Evolutionary conservation across 345 rosid species (phyloP).

Genomic region (Brassica cretica): DNA sequence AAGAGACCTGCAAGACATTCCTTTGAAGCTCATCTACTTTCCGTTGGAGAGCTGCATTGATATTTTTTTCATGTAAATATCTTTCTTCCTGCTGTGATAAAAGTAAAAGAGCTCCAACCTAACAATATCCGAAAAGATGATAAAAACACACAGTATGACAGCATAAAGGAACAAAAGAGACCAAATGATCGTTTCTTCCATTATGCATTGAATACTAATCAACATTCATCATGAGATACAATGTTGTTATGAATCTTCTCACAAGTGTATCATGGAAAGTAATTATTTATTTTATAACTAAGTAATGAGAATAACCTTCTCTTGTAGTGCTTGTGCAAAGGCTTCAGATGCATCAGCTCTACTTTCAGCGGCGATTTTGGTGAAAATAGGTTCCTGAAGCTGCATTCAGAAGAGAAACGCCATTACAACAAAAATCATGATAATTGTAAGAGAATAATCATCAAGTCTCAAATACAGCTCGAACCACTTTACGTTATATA

Average conservation of each 20-base stretch:
- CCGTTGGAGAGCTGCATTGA: slow-evolving; percentile 75
- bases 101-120: slow-evolving; percentile 84
- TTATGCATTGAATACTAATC: slow-evolving; percentile 5
- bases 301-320: slow-evolving; percentile 55
- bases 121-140: slow-evolving; percentile 30
- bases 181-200: slow-evolving; percentile 5
- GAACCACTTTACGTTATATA: slow-evolving; percentile 8
- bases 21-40: slow-evolving; percentile 89
- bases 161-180: not conserved
- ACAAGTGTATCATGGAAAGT: slow-evolving; percentile 7
- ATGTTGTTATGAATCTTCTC: not conserved
- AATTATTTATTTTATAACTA: slow-evolving; percentile 9
- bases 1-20: slow-evolving; percentile 74
- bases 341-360: slow-evolving; percentile 51
- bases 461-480: slow-evolving; percentile 9
- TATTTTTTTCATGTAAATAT: slow-evolving; percentile 86
- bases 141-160: slow-evolving; percentile 12
- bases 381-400: slow-evolving; percentile 39
- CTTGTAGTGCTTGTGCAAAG: slow-evolving; percentile 80
- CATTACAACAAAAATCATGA: slow-evolving; percentile 11
- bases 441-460: slow-evolving; percentile 2
- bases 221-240: slow-evolving; percentile 8
- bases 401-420: slow-evolving; percentile 39
- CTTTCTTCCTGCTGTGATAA: slow-evolving; percentile 96
- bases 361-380: slow-evolving; percentile 31